Conservation (phyloP, 2,329 filamentous ascomycete genomes). For the Epichloe bromicola region DNA sequence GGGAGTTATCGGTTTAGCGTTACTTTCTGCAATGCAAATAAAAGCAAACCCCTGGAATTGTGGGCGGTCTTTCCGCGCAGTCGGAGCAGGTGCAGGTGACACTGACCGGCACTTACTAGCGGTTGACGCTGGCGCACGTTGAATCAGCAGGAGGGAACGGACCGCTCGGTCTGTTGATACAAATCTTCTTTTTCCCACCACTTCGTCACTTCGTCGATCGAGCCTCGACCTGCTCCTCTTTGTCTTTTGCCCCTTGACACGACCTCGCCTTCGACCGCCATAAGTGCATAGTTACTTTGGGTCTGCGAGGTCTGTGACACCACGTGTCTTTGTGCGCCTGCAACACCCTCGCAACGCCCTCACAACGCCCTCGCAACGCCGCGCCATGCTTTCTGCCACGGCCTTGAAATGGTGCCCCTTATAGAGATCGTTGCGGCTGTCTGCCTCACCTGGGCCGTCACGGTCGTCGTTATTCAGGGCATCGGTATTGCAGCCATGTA, state of each 20-base stretch:
- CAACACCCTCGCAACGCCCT: background rate
- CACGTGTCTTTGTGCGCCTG: background rate
- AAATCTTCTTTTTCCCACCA: background rate
- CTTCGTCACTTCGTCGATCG: too few species aligned
- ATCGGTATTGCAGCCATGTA: slow-evolving; percentile 47
- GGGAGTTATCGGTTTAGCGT: too few species aligned
- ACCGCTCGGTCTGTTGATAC: background rate
- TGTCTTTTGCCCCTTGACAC: background rate
- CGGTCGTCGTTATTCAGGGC: slow-evolving; percentile 39
- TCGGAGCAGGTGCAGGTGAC: too few species aligned
- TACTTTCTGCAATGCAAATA: too few species aligned
- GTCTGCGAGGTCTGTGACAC: background rate
- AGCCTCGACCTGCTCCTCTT: too few species aligned
- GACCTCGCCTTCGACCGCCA: background rate
- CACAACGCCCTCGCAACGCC: background rate
- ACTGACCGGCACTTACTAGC: too few species aligned
- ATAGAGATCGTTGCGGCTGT: slow-evolving; percentile 29
- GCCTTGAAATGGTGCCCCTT: slow-evolving; percentile 15
- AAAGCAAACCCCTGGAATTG: background rate
- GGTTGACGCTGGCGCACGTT: too few species aligned
- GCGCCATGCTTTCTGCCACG: slow-evolving; percentile 4
- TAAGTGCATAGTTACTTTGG: background rate
- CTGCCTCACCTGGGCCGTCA: slow-evolving; percentile 39
- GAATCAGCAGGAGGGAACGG: background rate
- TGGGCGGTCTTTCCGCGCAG: background rate